Evolutionary conservation across 495 filamentous ascomycete genomes (phyloP), one percentile per base, ranked within the genome.

Genomic region (Lasiosphaeria hispida): DNA sequence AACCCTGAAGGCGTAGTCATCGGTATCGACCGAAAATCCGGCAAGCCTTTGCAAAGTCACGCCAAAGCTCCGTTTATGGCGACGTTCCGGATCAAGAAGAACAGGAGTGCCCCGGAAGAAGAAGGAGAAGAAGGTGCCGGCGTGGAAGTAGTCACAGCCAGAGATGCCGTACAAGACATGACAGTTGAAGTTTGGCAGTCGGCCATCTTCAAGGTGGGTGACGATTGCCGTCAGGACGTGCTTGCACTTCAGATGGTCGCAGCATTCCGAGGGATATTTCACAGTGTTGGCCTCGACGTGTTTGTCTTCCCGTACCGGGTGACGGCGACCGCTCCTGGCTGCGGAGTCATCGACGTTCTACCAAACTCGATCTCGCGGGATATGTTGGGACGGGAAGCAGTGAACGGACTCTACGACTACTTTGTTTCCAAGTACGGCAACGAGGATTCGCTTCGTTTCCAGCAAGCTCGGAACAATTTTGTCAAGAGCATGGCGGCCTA

Each of bases 401-500:
- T 97, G 60, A 99, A 97, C 69, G 92, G 94, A 2, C 82, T 99
- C 4, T 96, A 99, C 71, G 94, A 97, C 65, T 97, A 97, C 74
- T 99, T 97, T 67, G 81, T 96, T 52, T 92, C 89, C 58, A 97
- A 96, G 67, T 99, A 97, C 68, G 95, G 95, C 48, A 89, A 92
- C 42, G 93, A 97, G 71, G 92, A 96, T 64, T 94, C 89, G 0
- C 87, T 96, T 41, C 83, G 83, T 44, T 99, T 96, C 78, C 95
- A 99, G 71, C 87, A 96, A 68, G 95, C 95, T 2, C 85, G 95
- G 39, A 94, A 85, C 69, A 96, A 97, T 68, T 99, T 99, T 63
- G 92, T 99, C 65, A 97, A 97, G 80, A 96, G 91, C 75, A 97
- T 99, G 95, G 95, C 95, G 2, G 94, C 93, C n/a, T 97, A 99